Conservation (phyloP, 192 early-diverging fungal species). For the Phlyctochytrium bullatum region DNA sequence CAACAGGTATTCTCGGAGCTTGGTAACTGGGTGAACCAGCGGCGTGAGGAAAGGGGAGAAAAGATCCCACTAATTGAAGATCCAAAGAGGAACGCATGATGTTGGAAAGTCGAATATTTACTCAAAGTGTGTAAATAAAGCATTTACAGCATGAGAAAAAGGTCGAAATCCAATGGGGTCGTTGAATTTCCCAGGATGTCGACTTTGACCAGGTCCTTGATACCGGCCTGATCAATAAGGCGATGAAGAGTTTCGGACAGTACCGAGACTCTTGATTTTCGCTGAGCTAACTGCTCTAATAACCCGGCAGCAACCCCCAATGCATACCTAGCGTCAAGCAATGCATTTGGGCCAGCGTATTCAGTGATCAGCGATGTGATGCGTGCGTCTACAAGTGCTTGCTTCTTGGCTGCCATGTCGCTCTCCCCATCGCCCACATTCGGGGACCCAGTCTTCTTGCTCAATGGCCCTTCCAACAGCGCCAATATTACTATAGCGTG, state of each 20-base stretch:
- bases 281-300: not conserved
- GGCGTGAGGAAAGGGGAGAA: constrained; percentile 21
- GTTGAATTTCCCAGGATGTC: not conserved
- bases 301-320: not conserved
- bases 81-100: too few species aligned
- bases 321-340: not conserved
- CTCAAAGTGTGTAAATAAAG: too few species aligned
- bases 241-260: not conserved
- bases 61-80: constrained; percentile 1
- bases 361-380: not conserved
- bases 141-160: too few species aligned
- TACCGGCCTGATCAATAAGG: not conserved
- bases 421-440: not conserved
- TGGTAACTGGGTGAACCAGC: constrained; percentile 17
- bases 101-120: too few species aligned
- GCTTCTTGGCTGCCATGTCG: not conserved
- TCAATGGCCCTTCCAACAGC: constrained; percentile 7
- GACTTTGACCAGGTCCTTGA: not conserved
- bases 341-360: not conserved
- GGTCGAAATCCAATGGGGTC: too few species aligned
- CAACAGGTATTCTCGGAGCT: constrained; percentile 6
- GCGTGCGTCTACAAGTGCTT: not conserved
- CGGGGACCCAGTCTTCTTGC: not conserved
- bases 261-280: not conserved
- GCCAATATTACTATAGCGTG: not conserved